Base-by-base conservation (phyloP, 2,329 filamentous ascomycete genomes). In the Purpureocillium takamizusanense region DNA sequence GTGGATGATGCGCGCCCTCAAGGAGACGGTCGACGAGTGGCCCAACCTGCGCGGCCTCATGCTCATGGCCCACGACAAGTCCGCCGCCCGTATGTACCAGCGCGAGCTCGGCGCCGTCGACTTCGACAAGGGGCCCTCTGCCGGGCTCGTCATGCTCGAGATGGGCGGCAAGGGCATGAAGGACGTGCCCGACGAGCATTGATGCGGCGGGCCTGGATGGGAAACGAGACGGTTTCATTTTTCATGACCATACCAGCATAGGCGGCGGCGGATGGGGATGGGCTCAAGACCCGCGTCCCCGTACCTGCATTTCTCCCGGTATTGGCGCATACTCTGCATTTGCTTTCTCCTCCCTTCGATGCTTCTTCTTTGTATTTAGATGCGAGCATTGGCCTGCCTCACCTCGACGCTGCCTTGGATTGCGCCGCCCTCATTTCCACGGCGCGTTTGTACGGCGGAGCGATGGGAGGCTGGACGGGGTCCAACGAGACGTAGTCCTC, bases 381-480 rank as follows among this genome's bases (percentile, higher is more conserved):
- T 39, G 21, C 11, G 14, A 3, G 21, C 29, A 11, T 27, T 13
- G 31, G n/a, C 29, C 16, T 12, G n/a, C 21, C 11, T 15, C 40
- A 44, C 21, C 34, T 39, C 33, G 21, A 6, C 21, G 39, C 34
- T 3, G 51, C 44, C 41, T 51, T 54, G 35, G 59, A 59, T 48
- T 45, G 56, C 46, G 57, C 55, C 41, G 59, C 56, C 41, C 61
- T 55, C 51, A 92, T 74, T 60, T 97, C 90, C 43, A 98, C 66
- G 11, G 92, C 92, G 40, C 83, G 78, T 60, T 89, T 94, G 56
- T 98, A 98, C 0, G 92, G 92, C 11, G 92, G 92, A 9, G 92
- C 92, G 28, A 92, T 98, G 0, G 92, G 92, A 21, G 90, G 90
- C 58, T 97, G 92, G 25, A 98, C 77, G 0, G 92, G 92, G 56